Evolutionary conservation across 225 moss, liverwort and hornwort species (phyloP), one percentile per base, ranked within the genome.

Genomic region (Pseudoscleropodium purum): DNA sequence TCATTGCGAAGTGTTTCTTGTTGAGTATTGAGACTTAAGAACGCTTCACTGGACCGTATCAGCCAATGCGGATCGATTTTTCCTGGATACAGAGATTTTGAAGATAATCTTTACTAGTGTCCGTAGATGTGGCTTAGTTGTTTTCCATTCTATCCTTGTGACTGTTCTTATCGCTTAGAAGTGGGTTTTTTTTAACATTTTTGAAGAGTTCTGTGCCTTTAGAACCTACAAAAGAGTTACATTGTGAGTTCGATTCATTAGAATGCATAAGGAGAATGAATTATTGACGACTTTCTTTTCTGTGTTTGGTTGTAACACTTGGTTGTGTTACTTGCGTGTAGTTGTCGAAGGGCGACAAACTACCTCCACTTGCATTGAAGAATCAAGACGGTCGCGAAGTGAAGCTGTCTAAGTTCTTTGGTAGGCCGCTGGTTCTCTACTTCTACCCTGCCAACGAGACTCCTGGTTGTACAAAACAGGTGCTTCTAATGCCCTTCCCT

Each of bases 401-500:
- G 79, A 95, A 93, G 75, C 90, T 99, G 45, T 92, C 99, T 25
- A 94, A 94, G 88, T 99, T 93, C 85, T 91, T 92, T 86, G 99
- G 99, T 34, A 95, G 92, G 87, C 97, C 99, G 57, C 89, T 99
- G 81, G 96, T 99, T 86, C 88, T 99, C 43, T 99, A 99, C 89
- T 99, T 99, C 93, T 99, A 99, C 84, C 99, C 99, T 39, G 97
- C 96, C 60, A 94, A 99, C 69, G 96, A 99, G 88, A 95, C 95
- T 51, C 96, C 97, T 56, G 95, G 96, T 60, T 99, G 99, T 92
- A 99, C 99, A 45, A 99, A 99, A 92, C 96, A 99, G 98, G 98
- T 98, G 80, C 77, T 66, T 78, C 57, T 60, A 54, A 74, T 59
- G 18, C 30, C 77, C 63, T 61, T 74, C 60, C 47, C 43, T 86